phyloP scores from a whole-genome alignment of 2,329 filamentous ascomycete genomes.

The Pseudogymnoascus sp. region DNA sequence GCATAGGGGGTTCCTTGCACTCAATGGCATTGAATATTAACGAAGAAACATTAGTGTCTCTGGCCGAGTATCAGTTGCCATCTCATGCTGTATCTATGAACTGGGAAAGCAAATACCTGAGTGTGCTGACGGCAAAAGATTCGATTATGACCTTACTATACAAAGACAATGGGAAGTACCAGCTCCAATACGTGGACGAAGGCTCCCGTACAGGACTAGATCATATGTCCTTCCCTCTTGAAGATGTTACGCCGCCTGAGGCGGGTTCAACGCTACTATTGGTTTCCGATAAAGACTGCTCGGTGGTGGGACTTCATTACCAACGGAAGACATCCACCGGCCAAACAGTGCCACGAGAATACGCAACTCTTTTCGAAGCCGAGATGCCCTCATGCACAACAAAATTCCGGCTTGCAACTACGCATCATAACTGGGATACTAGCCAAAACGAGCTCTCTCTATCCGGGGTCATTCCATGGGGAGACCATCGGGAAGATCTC shows the following conservation, averaged over 20 bases:
- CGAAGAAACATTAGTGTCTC: constrained; percentile 42
- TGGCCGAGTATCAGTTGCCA: constrained; percentile 40
- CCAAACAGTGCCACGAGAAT: neutral
- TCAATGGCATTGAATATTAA: constrained; percentile 45
- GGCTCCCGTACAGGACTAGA: constrained; percentile 27
- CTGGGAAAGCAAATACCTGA: constrained; percentile 40
- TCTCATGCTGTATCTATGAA: constrained; percentile 44
- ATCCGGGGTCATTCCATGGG: constrained; percentile 24
- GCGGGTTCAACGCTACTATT: constrained; percentile 21
- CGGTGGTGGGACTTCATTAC: constrained; percentile 23
- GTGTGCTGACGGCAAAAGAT: constrained; percentile 43
- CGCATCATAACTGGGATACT: constrained; percentile 37
- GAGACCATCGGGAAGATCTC: constrained; percentile 33
- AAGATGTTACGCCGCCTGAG: neutral
- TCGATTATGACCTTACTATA: constrained; percentile 48
- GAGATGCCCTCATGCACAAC: constrained; percentile 44
- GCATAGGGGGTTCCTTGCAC: constrained; percentile 43
- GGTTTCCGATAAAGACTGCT: constrained; percentile 27
- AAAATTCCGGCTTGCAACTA: constrained; percentile 42
- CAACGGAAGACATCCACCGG: neutral
- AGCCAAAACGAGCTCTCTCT: constrained; percentile 27
- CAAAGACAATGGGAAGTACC: constrained; percentile 21
- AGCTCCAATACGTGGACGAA: constrained; percentile 26
- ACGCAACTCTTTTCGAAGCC: constrained; percentile 39
- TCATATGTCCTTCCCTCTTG: constrained; percentile 16